Base-by-base conservation (phyloP, 345 rosid species). In the Dipteronia sinensis region DNA sequence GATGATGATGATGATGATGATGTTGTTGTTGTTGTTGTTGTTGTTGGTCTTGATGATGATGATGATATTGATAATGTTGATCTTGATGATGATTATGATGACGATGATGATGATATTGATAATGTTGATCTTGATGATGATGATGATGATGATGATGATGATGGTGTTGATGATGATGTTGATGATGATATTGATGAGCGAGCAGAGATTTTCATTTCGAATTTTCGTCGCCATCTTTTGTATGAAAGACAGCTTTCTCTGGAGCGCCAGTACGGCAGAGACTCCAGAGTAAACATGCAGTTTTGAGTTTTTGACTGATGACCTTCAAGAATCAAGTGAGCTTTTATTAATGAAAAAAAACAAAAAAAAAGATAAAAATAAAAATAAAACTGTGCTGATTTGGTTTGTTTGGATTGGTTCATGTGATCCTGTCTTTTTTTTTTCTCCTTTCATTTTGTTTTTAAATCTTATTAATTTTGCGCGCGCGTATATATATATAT, bases 161-260 rank as follows among this genome's bases (percentile, higher is more conserved):
- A 85, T 65, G 40, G 19, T 10, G 86, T 80, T 27, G 87, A 86
- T 49, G 55, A 15, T 12, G 19, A 49, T 13, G 55, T 1, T 25
- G 83, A 79, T 7, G 86, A 83, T 23, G 91, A 86, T 76, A 44
- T 83, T 20, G 86, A 88, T 65, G 40, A 34, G 74, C 71, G 78
- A 59, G 87, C 87, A 4, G 91, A 83, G 31, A 27, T 80, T 66
- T 88, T 88, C 53, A 86, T 88, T 19, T 9, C 80, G 9, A 88
- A 82, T 29, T 88, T 86, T 71, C 85, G 84, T 51, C 87, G 79
- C 12, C 85, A 25, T n/a, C 88, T 85, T 34, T 34, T 34, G 38
- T 34, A 34, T 5, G 38, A 34, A 34, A 34, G 38, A 29, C 31
- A 29, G 31, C 69, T 85, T 69, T 88, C 89, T 47, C 70, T 86